A percentile compares a stretch with the other conserved stretches of the same genome.
Conservation (phyloP, 495 filamentous ascomycete species). For the Podospora conica region DNA sequence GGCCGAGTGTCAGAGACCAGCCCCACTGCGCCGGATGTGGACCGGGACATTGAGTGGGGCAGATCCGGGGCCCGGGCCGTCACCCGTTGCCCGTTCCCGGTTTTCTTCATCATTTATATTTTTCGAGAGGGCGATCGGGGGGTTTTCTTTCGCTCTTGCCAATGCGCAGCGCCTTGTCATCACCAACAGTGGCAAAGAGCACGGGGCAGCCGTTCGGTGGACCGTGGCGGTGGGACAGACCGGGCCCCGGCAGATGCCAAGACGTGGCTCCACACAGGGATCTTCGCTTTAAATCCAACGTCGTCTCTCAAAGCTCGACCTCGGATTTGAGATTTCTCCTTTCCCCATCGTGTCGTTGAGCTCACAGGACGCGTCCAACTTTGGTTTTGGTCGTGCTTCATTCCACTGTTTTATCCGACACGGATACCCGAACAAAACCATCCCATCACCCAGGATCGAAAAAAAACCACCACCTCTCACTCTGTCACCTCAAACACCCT, state of each 20-base stretch:
- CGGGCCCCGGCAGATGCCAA: not conserved
- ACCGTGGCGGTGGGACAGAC: not conserved
- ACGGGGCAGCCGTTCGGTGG: not conserved
- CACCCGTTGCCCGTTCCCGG: too few relatives aligned
- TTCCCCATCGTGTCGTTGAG: not conserved
- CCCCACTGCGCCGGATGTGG: too few relatives aligned
- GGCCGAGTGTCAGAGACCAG: too few relatives aligned
- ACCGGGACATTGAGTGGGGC: too few relatives aligned
- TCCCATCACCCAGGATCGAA: not conserved
- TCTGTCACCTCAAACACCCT: not conserved
- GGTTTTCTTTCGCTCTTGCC: too few relatives aligned
- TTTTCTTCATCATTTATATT: too few relatives aligned
- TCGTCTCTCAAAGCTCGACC: not conserved
- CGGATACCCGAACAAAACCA: too few relatives aligned
- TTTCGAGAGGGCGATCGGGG: too few relatives aligned
- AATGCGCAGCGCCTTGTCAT: not conserved
- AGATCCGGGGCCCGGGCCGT: too few relatives aligned
- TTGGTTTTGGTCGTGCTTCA: not conserved
- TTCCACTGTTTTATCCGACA: not conserved
- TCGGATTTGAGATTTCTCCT: not conserved
- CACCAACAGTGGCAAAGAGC: not conserved
- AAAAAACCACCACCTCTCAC: not conserved
- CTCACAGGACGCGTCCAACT: not conserved
- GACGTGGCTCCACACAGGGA: not conserved
- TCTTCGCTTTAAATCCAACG: not conserved